Evolutionary conservation across 1,139 yeast genomes (phyloP).

Genomic region (Yamadazyma sp.): DNA sequence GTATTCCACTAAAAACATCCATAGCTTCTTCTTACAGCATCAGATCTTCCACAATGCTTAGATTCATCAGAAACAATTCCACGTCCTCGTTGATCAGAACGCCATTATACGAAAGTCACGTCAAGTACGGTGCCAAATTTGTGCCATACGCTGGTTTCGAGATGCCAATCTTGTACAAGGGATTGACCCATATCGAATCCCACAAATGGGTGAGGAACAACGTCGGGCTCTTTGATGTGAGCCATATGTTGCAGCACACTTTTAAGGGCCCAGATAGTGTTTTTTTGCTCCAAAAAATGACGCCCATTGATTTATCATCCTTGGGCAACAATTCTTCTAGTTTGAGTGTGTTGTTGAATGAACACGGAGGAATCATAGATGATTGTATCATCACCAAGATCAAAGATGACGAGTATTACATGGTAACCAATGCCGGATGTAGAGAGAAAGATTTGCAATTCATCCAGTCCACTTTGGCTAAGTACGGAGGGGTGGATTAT

Average conservation of each 20-base stretch:
- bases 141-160: conserved; percentile 94
- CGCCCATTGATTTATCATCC: conserved; percentile 75
- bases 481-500: conserved; percentile 54
- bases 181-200: conserved; percentile 84
- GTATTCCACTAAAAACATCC: background rate
- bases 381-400: conserved; percentile 91
- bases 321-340: conserved; percentile 64
- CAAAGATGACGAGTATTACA: conserved; percentile 71
- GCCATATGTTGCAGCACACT: conserved; percentile 93
- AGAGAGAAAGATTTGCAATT: conserved; percentile 75
- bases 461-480: conserved; percentile 50
- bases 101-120: conserved; percentile 79
- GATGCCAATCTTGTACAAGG: conserved; percentile 89
- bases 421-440: conserved; percentile 98
- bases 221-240: conserved; percentile 92
- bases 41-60: conserved; percentile 16
- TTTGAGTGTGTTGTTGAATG: conserved; percentile 74
- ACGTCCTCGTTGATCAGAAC: conserved; percentile 51
- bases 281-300: conserved; percentile 70
- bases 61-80: conserved; percentile 29
- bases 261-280: conserved; percentile 68
- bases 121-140: conserved; percentile 80
- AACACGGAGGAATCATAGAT: conserved; percentile 82
- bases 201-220: conserved; percentile 90
- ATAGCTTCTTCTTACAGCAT: background rate